Evolutionary conservation across 352 stramenopile species (phyloP), one percentile per base, ranked within the genome.

Genomic region (Pythium sukuiense): DNA sequence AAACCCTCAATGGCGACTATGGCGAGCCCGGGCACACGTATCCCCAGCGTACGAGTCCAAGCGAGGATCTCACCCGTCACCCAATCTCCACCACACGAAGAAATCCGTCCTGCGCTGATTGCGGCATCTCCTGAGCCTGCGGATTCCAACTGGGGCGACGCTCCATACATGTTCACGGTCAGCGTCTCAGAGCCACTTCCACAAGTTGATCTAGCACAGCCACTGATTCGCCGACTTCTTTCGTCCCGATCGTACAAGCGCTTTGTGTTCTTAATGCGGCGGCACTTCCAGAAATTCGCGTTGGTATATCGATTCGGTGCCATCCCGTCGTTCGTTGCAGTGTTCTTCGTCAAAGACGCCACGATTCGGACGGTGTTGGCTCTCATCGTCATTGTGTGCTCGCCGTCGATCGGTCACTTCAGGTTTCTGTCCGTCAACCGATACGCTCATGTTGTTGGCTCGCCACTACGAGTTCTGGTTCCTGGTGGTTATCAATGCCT

Each of bases 391-490:
- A 49, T 53, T 16, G 24, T 41, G 11, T 65, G 59, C 27, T 41
- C 59, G 7, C 4, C 58, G 13, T 54, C 49, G 1, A 16, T 60
- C 27, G 20, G 33, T 65, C 26, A 52, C 49, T 2, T 55, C 45
- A 8, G 50, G 32, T 6, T 14, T 65, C 32, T 65, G 59, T 18
- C 13, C 59, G 11, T 65, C 49, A n/a, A 33, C 26, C 2, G 52
- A 67, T 13, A 14, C 61, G 11, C 12, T 67, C n/a, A 2, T 26
- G 29, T 41, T 67, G 0, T 29, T 67, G 6, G 30, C 26, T 9
- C 43, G 35, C 24, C 24, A 26, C 41, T 67, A 67, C 52, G 60
- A 67, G 29, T 67, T 67, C 33, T 67, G 60, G 60, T 67, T 67
- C 30, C 50, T 67, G 35, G 37, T 37, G 8, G 9, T 24, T 3